These are phyloP conservation scores for Heliamphora pulchella DNA, from an alignment of 179 eudicot species.

Conservation along the genomic window DNA sequence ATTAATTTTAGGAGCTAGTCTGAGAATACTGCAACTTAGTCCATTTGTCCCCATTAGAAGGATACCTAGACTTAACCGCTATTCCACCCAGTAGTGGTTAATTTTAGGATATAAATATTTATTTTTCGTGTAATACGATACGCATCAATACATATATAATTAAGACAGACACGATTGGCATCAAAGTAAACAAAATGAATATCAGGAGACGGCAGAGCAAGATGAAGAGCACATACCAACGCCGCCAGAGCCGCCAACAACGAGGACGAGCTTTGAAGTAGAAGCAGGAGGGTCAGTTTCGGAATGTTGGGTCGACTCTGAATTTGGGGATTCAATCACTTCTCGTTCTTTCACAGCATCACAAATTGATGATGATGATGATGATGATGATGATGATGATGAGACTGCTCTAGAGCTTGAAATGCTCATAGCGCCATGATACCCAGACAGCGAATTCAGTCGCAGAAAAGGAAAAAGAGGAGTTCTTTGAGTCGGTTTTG, in stretches of 20 bases:
- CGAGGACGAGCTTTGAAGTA: constrained; percentile 63
- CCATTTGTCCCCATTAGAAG: too few species aligned
- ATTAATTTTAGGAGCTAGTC: too few species aligned
- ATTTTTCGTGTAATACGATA: too few species aligned
- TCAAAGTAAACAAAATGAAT: neutral
- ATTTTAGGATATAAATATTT: too few species aligned
- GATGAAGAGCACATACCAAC: constrained; percentile 46
- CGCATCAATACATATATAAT: neutral
- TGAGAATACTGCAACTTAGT: too few species aligned
- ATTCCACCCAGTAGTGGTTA: too few species aligned
- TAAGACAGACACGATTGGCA: neutral
- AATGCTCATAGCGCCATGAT: constrained; percentile 2
- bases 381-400: constrained; percentile 19
- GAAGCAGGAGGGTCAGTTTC: constrained; percentile 27
- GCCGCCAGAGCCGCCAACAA: constrained; percentile 88
- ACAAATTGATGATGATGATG: constrained; percentile 21
- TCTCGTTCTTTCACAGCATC: constrained; percentile 39
- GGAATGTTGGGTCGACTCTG: constrained; percentile 21
- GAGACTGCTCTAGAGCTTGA: neutral
- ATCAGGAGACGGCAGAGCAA: neutral
- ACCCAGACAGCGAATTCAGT: constrained; percentile 12
- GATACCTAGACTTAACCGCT: too few species aligned
- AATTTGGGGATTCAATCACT: constrained; percentile 23
- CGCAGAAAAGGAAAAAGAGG: constrained; percentile 17
- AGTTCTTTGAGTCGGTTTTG: constrained; percentile 20